Percentiles rank a stretch among this genome's conserved stretches.
Evolutionary conservation across 306 rosid species (phyloP).

Genomic region (Ormosia emarginata): DNA sequence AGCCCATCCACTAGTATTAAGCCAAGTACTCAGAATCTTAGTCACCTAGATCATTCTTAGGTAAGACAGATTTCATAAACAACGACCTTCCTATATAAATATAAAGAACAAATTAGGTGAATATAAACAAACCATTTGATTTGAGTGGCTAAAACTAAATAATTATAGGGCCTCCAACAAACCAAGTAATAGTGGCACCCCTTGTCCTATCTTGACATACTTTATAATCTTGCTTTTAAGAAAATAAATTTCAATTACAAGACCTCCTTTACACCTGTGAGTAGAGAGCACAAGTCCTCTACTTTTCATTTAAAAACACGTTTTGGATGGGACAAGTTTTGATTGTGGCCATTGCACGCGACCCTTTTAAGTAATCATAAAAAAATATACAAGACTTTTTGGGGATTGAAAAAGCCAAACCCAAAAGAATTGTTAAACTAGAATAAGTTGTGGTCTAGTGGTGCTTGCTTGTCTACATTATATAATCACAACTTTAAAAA

Average conservation of each 20-base stretch:
- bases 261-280: slow-evolving; percentile 31
- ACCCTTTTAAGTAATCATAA: slow-evolving; percentile 26
- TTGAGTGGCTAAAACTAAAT: slow-evolving; percentile 25
- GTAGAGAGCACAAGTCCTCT: slow-evolving; percentile 31
- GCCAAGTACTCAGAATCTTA: not conserved
- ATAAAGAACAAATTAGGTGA: slow-evolving; percentile 27
- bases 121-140: slow-evolving; percentile 21
- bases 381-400: slow-evolving; percentile 15
- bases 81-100: slow-evolving; percentile 12
- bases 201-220: slow-evolving; percentile 31
- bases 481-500: slow-evolving; percentile 16
- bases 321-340: slow-evolving; percentile 27
- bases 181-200: slow-evolving; percentile 12
- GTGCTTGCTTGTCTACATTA: slow-evolving; percentile 38
- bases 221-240: slow-evolving; percentile 16
- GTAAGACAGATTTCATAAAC: not conserved
- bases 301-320: slow-evolving; percentile 32
- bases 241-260: slow-evolving; percentile 26
- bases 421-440: slow-evolving; percentile 23
- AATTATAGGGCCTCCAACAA: slow-evolving; percentile 28
- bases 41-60: not conserved
- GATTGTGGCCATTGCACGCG: slow-evolving; percentile 44
- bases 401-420: slow-evolving; percentile 34
- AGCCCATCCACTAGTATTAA: slow-evolving; percentile 10
- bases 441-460: slow-evolving; percentile 31